Base-by-base conservation (phyloP, 176 grass and related monocot species). In the Echinochloa phyllopogon region DNA sequence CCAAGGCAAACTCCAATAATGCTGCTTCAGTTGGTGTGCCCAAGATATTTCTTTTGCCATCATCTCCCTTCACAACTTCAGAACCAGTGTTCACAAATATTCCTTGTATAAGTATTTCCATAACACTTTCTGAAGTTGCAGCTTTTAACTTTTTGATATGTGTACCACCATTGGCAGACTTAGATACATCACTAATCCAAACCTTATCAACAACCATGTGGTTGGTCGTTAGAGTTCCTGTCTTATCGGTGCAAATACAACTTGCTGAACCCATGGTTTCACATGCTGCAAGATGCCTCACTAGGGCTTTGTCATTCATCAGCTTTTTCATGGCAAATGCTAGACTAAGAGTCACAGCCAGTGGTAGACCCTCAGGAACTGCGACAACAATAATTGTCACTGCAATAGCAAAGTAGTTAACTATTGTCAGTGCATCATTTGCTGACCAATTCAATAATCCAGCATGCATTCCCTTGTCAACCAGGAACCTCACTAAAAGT, bases 271-370 rank as follows among this genome's bases (percentile, higher is more conserved):
- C 95, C 95, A 98, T 98, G 17, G 93, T 98, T 82, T 98, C 95
- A 53, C 95, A 98, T 58, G 95, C 95, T 33, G 95, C 90, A 10
- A 95, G 83, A 90, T 91, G 93, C 37, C 95, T 92, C 39, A 98
- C 91, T 67, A 98, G 85, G 62, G 93, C 95, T 78, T 93, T 95
- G 18, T 91, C 87, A 86, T 88, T 58, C 93, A 98, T 98, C 79
- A 98, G 66, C 59, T 98, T 98, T 80, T 95, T 93, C 95, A 98
- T 98, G n/a, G 95, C 95, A 88, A 95, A 95, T 15, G 95, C 95
- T 44, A 98, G 95, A 79, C 93, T 98, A 55, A 98, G 84, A 47
- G 95, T 94, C 23, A 98, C 95, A 17, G 95, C 95, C 83, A 97
- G 76, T 25, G 92, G 95, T 58, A 98, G 81, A 74, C 95, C 95